phyloP scores from a whole-genome alignment of 2,329 filamentous ascomycete species.

The Tolypocladium sp. region DNA sequence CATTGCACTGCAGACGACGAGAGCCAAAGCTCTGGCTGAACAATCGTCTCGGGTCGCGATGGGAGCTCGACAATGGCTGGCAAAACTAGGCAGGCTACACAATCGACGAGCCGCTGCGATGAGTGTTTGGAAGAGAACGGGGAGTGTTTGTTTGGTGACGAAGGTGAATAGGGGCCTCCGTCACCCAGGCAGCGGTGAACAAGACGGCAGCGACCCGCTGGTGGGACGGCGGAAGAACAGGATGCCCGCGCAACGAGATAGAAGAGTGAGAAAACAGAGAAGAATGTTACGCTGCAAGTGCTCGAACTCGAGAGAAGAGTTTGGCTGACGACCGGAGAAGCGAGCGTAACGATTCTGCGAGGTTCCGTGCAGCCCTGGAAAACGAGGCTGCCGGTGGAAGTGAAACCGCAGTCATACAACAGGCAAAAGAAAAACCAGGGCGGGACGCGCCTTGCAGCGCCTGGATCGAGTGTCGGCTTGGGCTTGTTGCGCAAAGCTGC shows the following conservation, averaged over 20 bases:
- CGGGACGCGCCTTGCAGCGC: no score
- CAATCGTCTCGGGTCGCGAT: not conserved
- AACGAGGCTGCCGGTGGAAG: not conserved
- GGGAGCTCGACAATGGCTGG: not conserved
- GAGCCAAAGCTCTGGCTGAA: not conserved
- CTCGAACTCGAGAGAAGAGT: not conserved
- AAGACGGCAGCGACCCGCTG: not conserved
- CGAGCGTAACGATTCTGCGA: not conserved
- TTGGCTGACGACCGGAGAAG: not conserved
- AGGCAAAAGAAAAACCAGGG: not conserved
- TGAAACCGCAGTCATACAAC: not conserved
- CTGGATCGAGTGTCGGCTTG: not conserved
- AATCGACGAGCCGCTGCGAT: not conserved
- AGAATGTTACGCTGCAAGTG: not conserved
- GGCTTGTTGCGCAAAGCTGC: not conserved
- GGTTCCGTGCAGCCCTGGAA: not conserved
- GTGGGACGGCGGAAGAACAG: not conserved
- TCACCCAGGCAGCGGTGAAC: not conserved
- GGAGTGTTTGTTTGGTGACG: not conserved
- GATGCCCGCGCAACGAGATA: not conserved
- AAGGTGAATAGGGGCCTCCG: not conserved
- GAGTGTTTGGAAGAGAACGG: not conserved
- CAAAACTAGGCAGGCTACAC: not conserved
- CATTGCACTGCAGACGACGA: not conserved
- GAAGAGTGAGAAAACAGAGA: not conserved